Evolutionary conservation across 805 yeast genomes (phyloP), one percentile per base, ranked within the genome.

Genomic region (Helenozyma rhizophorensis): DNA sequence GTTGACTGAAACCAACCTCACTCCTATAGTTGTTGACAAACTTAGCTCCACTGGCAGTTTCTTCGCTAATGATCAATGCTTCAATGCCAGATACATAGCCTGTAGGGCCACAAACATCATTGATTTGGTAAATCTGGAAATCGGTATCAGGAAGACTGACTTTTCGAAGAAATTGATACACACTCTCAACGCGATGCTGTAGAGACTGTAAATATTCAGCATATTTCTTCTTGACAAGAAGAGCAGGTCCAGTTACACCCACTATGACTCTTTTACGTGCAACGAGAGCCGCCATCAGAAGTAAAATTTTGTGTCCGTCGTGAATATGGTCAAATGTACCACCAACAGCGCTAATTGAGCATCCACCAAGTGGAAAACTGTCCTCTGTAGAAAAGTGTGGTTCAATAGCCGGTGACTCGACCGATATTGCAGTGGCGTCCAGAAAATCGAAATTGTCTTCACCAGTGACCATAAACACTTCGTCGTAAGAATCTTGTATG

Each of bases 251-350:
- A 0, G 97, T 87, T 3, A 93, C 65, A 0, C 98, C 99, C 6
- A 93, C 68, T 30, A 90, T 82, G 10, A 93, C 61, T 14, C 57
- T 60, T 2, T 55, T 45, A 2, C 58, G 48, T 0, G 94, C 68
- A 6, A 85, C 43, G 49, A 78, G 87, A 0, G 78, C 76, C 0
- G 95, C 70, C 38, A 84, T 66, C 0, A 93, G 79, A 8, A 93
- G 65, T 17, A 93, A 64, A 18, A 93, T 81, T 55, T 84, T 86
- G 59, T 93, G 99, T 0, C 97, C 99, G 51, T 83, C 95, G 48
- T 93, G 99, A 23, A 93, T 53, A 59, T 93, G 97, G 53, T 93
- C 99, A 62, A 93, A 93, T 0, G 98, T 93, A 0, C 99, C 99
- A 1, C 98, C 98, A 2, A 90, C 79, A 0, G 96, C 90, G 7